Conservation (phyloP, 2,329 filamentous ascomycete species). For the Nemania abortiva region DNA sequence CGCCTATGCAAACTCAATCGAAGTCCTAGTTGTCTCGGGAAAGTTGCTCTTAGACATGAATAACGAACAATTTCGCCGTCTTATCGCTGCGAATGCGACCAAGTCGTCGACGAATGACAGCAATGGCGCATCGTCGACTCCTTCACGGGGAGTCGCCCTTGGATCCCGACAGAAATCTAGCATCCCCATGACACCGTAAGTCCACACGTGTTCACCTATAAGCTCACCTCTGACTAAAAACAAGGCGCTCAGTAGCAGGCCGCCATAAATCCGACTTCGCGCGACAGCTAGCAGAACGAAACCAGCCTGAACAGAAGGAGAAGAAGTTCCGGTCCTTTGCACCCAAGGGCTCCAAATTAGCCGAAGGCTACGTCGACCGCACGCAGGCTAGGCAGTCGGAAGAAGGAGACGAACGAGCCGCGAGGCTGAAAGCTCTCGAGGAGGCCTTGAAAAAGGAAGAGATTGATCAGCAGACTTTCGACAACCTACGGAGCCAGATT, state of each 20-base stretch:
- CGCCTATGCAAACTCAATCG: not conserved
- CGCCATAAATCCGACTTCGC: slow-evolving; percentile 76
- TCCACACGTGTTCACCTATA: slow-evolving; percentile 38
- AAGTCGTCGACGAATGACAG: slow-evolving; percentile 55
- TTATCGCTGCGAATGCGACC: slow-evolving; percentile 69
- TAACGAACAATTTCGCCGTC: slow-evolving; percentile 91
- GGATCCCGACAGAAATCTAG: slow-evolving; percentile 83
- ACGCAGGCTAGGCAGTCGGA: slow-evolving; percentile 72
- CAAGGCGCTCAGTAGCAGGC: slow-evolving; percentile 73
- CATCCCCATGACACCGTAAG: slow-evolving; percentile 95
- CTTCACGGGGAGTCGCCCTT: slow-evolving; percentile 63
- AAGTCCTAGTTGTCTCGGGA: not conserved
- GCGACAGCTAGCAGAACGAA: slow-evolving; percentile 83
- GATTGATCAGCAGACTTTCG: slow-evolving; percentile 84
- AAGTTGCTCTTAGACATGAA: slow-evolving; percentile 72
- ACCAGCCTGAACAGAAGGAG: slow-evolving; percentile 64
- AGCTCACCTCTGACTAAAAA: slow-evolving; percentile 33
- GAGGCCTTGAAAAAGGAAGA: slow-evolving; percentile 85
- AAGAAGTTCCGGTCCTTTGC: slow-evolving; percentile 84
- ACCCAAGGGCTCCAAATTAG: slow-evolving; percentile 85
- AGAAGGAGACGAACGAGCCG: slow-evolving; percentile 66
- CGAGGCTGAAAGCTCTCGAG: slow-evolving; percentile 81
- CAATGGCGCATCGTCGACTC: slow-evolving; percentile 60
- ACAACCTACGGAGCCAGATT: slow-evolving; percentile 79
- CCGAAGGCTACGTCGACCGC: slow-evolving; percentile 86